A percentile compares a stretch with the other conserved stretches of the same genome.
These are phyloP conservation scores for Entomortierella beljakovae DNA, from an alignment of 192 early-diverging fungal genomes.

Conservation along the genomic window DNA sequence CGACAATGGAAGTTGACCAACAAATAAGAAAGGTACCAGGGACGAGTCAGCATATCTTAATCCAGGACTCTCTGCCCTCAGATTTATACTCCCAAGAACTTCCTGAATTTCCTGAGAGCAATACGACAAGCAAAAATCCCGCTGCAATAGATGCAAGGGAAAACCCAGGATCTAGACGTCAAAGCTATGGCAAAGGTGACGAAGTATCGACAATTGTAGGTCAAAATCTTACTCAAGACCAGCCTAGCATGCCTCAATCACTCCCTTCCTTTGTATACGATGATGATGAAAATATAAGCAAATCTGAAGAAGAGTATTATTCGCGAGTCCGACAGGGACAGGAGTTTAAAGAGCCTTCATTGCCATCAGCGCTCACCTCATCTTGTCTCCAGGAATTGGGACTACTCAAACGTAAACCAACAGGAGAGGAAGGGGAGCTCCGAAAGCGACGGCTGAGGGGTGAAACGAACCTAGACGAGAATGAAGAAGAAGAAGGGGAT, in stretches of 20 bases:
- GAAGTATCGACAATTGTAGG: slow-evolving; percentile 15
- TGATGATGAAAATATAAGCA: not conserved
- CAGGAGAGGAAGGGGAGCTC: not conserved
- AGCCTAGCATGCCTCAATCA: not conserved
- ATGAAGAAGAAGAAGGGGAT: not conserved
- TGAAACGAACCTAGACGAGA: not conserved
- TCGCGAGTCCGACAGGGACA: not conserved
- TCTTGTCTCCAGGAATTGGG: slow-evolving; percentile 20
- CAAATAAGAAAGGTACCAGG: not conserved
- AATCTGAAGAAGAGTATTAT: not conserved
- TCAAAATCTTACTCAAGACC: slow-evolving; percentile 6
- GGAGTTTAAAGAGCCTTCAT: not conserved
- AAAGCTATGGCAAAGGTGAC: not conserved
- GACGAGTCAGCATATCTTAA: not conserved
- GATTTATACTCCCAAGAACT: not conserved
- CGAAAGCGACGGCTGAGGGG: not conserved
- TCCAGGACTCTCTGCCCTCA: slow-evolving; percentile 7
- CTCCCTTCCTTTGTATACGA: slow-evolving; percentile 5
- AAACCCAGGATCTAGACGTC: too few species aligned
- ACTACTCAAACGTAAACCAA: not conserved
- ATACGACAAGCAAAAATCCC: not conserved
- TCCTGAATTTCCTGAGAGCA: not conserved
- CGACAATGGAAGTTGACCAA: not conserved
- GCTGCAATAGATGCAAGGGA: not conserved
- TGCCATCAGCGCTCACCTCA: slow-evolving; percentile 10